Conservation (phyloP, 192 early-diverging fungal genomes). For the Coemansia sp. region DNA sequence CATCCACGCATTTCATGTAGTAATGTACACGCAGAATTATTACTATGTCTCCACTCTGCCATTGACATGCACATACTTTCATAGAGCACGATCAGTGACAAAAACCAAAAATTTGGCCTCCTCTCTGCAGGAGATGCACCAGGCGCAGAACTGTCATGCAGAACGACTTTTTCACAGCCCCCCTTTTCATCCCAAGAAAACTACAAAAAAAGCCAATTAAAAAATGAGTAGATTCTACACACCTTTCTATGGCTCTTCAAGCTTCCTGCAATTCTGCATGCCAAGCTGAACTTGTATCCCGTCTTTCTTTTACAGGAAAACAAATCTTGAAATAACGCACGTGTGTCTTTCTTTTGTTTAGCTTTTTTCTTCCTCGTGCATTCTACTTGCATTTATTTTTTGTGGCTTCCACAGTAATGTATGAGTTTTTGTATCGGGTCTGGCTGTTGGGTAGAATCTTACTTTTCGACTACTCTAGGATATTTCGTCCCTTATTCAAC, state of each 20-base stretch:
- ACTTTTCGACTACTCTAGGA: conserved; percentile 9
- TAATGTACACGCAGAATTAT: background rate
- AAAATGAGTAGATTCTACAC: background rate
- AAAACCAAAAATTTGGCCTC: background rate
- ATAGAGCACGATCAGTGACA: background rate
- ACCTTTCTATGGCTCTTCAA: background rate
- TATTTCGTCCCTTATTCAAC: conserved; percentile 30
- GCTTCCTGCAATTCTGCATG: background rate
- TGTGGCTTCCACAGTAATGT: conserved; percentile 17
- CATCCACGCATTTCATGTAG: background rate
- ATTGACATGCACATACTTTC: background rate
- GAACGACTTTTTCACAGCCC: background rate
- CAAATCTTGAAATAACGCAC: conserved; percentile 1
- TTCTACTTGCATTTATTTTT: background rate
- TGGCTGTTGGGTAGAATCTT: conserved; percentile 5
- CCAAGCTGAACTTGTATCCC: background rate
- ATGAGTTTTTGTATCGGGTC: conserved; percentile 26
- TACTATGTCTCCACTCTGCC: background rate
- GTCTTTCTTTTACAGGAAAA: background rate
- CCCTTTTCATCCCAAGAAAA: too few species aligned
- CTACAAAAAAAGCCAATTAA: too few species aligned
- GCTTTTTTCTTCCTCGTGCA: background rate
- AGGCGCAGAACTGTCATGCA: background rate
- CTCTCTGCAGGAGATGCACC: background rate
- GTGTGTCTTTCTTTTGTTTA: background rate